Evolutionary conservation across 495 filamentous ascomycete genomes (phyloP), one percentile per base, ranked within the genome.

Genomic region (Polyplosphaeria fusca): DNA sequence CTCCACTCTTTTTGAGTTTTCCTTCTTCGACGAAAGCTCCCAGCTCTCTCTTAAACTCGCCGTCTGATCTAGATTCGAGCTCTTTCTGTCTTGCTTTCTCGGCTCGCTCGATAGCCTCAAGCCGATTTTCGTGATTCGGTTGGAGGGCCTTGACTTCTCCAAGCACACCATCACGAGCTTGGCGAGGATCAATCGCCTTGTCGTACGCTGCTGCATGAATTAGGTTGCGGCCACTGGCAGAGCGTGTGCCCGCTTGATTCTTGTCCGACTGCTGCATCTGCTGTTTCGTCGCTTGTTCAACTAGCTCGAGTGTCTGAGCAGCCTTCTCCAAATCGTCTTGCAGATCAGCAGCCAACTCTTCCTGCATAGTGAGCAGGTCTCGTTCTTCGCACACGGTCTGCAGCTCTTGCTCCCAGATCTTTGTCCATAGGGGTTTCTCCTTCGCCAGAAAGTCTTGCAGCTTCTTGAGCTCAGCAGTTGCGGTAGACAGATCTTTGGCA

Each of bases 341-440:
- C 42, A 99, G 72, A 74, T 99, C 93, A 9, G 89, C 82, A 52
- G 88, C 87, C 20, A 97, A 80, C 38, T 95, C 93, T 71, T 99
- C 93, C 72, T 94, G 89, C 76, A 96, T 85, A 16, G 88, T 93
- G 48, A 97, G 79, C 65, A 95, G 83, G 66, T 97, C 92, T 64
- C 91, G 84, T 59, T 96, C 94, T 60, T 91, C 89, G 73, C 91
- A 97, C 13, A 99, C 93, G 43, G 89, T 79, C 70, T 95, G 85
- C 42, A 99, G 76, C 65, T 97, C 91, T 71, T 89, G 87, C 79
- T 96, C 91, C 93, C 94, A 97, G 55, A 97, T 93, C 78, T 95
- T 95, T 22, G 87, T 94, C 89, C 93, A 99, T 41, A 95, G 74
- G 0, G 93, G 93, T 71, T 94, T 95, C 79, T 99, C 93, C 22